These are phyloP conservation scores for Fusarium sp. DNA, from an alignment of 2,329 filamentous ascomycete species.

Conservation along the genomic window DNA sequence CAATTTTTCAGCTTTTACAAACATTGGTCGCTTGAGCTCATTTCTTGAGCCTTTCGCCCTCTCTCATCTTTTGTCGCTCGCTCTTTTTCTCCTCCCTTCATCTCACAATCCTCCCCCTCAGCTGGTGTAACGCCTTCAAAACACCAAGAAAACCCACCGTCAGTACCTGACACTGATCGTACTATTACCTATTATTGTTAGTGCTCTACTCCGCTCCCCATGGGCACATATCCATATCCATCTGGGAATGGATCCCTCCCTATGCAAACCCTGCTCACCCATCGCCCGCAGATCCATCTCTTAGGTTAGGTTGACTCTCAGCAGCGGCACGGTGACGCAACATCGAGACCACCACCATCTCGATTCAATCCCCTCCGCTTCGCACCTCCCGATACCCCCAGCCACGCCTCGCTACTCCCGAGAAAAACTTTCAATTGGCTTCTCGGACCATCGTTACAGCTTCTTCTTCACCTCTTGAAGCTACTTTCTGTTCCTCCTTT, in stretches of 20 bases:
- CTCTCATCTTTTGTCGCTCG: neutral
- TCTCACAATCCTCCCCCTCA: conserved; percentile 15
- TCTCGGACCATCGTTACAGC: conserved; percentile 44
- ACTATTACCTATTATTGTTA: conserved; percentile 23
- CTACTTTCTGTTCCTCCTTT: conserved; percentile 20
- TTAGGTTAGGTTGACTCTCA: conserved; percentile 42
- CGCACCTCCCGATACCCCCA: conserved; percentile 45
- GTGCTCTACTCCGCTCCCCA: conserved; percentile 39
- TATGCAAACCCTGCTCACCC: conserved; percentile 44
- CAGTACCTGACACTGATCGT: conserved; percentile 24
- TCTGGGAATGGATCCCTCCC: conserved; percentile 26
- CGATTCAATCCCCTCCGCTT: conserved; percentile 42
- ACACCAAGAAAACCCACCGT: conserved; percentile 28
- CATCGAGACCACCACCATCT: conserved; percentile 48
- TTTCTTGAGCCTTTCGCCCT: conserved; percentile 23
- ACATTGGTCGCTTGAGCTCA: conserved; percentile 12
- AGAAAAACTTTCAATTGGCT: conserved; percentile 49
- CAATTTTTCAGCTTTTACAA: conserved; percentile 9
- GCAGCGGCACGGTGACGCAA: conserved; percentile 50
- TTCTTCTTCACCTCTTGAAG: conserved; percentile 40
- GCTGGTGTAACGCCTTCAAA: conserved; percentile 23
- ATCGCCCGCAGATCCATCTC: conserved; percentile 47
- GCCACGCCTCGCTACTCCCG: conserved; percentile 42
- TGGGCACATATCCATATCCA: conserved; percentile 31
- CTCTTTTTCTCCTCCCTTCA: neutral